Evolutionary conservation across 192 early-diverging fungal species (phyloP).

Genomic region (Piromyces finnis): DNA sequence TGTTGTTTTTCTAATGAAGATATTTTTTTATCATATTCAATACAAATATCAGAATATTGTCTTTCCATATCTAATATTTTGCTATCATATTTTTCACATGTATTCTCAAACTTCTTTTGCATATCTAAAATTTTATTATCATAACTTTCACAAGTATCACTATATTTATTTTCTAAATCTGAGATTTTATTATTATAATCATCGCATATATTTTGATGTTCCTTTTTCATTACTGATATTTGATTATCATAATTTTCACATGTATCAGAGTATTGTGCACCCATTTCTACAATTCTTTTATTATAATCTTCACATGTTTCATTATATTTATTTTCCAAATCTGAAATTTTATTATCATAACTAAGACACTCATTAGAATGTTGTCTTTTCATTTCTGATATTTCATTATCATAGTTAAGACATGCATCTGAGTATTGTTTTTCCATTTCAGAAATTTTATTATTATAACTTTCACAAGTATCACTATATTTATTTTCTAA

Average conservation of each 20-base stretch:
- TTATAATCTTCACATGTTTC: neutral
- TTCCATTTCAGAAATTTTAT: neutral
- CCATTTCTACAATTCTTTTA: neutral
- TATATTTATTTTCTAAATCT: neutral
- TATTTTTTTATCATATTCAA: neutral
- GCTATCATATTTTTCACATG: neutral
- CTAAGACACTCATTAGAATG: neutral
- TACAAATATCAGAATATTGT: neutral
- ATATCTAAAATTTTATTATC: neutral
- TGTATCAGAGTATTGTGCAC: neutral
- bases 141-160: neutral
- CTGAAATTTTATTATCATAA: neutral
- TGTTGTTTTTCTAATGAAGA: neutral
- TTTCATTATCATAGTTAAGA: neutral
- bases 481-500: neutral
- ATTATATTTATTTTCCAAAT: neutral
- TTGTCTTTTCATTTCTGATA: neutral
- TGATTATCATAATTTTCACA: neutral
- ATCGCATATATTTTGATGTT: neutral
- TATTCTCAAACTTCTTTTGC: neutral
- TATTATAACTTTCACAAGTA: neutral
- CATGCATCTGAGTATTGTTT: neutral
- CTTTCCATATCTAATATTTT: neutral
- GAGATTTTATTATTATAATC: neutral
- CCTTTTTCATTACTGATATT: neutral